Conservation (phyloP, 2,329 filamentous ascomycete genomes). For the Fusarium aywerte region DNA sequence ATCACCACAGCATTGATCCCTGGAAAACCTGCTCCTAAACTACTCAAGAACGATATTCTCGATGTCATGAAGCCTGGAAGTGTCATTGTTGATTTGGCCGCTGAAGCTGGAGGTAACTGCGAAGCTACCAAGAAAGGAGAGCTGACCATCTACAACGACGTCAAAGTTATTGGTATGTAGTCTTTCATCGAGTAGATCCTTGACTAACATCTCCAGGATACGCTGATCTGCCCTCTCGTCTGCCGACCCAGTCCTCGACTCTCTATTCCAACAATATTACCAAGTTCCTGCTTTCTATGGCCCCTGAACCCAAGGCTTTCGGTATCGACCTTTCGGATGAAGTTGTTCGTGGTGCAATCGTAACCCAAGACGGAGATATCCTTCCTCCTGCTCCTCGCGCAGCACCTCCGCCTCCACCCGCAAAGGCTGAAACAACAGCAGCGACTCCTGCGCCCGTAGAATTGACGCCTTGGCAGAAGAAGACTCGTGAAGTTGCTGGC, state of each 20-base stretch:
- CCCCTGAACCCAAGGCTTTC: slow-evolving; percentile 80
- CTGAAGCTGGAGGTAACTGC: slow-evolving; percentile 89
- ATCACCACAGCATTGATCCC: slow-evolving; percentile 94
- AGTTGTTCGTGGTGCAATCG: slow-evolving; percentile 85
- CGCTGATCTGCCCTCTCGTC: slow-evolving; percentile 85
- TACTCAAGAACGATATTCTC: slow-evolving; percentile 84
- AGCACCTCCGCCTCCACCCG: slow-evolving; percentile 64
- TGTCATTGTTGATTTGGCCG: slow-evolving; percentile 87
- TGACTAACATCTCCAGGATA: slow-evolving; percentile 66
- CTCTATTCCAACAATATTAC: slow-evolving; percentile 95
- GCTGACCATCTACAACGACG: slow-evolving; percentile 76
- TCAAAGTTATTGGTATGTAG: slow-evolving; percentile 80
- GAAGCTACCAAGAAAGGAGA: slow-evolving; percentile 82
- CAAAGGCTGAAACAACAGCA: slow-evolving; percentile 57
- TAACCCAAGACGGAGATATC: slow-evolving; percentile 80
- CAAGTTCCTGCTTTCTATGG: slow-evolving; percentile 85
- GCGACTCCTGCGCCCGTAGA: slow-evolving; percentile 65
- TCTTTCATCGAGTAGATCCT: rapidly evolving
- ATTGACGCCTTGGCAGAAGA: slow-evolving; percentile 84
- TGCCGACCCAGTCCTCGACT: slow-evolving; percentile 89
- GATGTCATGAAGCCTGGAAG: slow-evolving; percentile 90
- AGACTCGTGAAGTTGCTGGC: slow-evolving; percentile 76
- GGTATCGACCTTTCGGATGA: slow-evolving; percentile 85
- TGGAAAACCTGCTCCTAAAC: slow-evolving; percentile 81
- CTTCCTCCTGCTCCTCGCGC: slow-evolving; percentile 80